Percentiles rank a stretch among this genome's conserved stretches.
These are phyloP conservation scores for Ilex aquifolium DNA, from an alignment of 257 asterid genomes.

Conservation along the genomic window DNA sequence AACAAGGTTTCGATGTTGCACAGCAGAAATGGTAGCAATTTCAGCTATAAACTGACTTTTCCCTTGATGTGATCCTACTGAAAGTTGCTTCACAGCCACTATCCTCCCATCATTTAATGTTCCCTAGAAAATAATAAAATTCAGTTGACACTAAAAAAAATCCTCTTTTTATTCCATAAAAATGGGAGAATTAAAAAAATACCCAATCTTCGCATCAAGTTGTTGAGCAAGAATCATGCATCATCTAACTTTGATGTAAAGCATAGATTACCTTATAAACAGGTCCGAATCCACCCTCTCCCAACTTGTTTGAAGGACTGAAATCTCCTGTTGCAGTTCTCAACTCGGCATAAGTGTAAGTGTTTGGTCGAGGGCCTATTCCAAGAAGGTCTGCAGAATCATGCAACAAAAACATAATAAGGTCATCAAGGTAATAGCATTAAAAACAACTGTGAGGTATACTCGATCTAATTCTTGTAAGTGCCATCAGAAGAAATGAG, in stretches of 20 bases:
- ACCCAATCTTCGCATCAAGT: too few species aligned
- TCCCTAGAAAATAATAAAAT: not conserved
- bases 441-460: too few species aligned
- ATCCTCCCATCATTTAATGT: not conserved
- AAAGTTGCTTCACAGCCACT: not conserved
- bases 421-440: not conserved
- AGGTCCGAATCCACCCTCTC: slow-evolving; percentile 1
- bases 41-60: not conserved
- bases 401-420: not conserved
- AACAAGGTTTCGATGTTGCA: not conserved
- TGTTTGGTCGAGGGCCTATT: not conserved
- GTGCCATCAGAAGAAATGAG: too few species aligned
- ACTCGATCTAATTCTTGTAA: too few species aligned
- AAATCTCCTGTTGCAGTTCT: not conserved
- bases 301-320: not conserved
- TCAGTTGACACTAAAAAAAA: too few species aligned
- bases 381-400: not conserved
- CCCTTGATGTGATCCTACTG: not conserved
- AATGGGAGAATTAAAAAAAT: too few species aligned
- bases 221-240: too few species aligned
- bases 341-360: not conserved
- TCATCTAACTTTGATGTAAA: too few species aligned
- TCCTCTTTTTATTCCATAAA: too few species aligned
- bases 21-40: slow-evolving; percentile 2
- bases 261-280: slow-evolving; percentile 2